Evolutionary conservation across 306 rosid genomes (phyloP).

Genomic region (Malus sieversii): DNA sequence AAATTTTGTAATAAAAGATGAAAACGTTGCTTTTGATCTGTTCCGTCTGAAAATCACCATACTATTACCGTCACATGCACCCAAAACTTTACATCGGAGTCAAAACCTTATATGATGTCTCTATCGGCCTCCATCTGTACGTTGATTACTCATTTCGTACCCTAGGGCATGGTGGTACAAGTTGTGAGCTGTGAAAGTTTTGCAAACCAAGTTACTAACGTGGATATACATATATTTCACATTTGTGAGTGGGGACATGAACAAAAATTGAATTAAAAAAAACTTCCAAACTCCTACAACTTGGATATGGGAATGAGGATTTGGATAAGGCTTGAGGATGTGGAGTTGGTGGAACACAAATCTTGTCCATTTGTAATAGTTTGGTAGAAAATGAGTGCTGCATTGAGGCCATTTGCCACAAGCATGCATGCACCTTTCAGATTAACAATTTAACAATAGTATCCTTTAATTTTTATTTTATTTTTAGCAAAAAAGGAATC

Average conservation of each 20-base stretch:
- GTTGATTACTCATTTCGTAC: conserved; percentile 19
- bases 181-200: conserved; percentile 19
- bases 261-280: not conserved
- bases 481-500: not conserved
- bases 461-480: not conserved
- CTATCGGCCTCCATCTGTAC: not conserved
- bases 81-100: not conserved
- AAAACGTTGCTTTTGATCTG: too few relatives aligned
- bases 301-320: conserved; percentile 8
- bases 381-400: conserved; percentile 46
- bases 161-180: conserved; percentile 26
- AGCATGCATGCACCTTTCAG: conserved; percentile 3
- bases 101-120: not conserved
- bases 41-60: too few relatives aligned
- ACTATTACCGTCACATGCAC: not conserved
- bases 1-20: too few relatives aligned
- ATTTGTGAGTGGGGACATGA: conserved; percentile 16
- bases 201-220: conserved; percentile 18
- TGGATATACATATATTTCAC: not conserved
- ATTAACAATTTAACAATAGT: not conserved
- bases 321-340: conserved; percentile 61
- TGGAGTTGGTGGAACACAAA: conserved; percentile 81
- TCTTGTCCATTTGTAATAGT: conserved; percentile 30
- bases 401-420: conserved; percentile 5
- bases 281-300: not conserved